Evolutionary conservation across 805 yeast genomes (phyloP).

Genomic region (Candida saitoana): DNA sequence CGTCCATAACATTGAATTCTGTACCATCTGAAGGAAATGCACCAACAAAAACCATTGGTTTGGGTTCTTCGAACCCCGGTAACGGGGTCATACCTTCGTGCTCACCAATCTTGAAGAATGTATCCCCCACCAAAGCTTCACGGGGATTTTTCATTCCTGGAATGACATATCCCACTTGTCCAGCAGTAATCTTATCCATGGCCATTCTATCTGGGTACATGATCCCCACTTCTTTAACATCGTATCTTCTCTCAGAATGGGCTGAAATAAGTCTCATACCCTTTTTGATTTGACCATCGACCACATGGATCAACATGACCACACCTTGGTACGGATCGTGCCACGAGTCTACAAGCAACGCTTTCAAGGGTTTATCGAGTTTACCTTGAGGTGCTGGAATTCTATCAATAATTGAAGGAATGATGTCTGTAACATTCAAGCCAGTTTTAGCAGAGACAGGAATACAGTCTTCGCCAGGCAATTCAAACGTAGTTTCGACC

Average conservation of each 20-base stretch:
- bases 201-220: slow-evolving; percentile 87
- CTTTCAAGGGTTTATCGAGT: slow-evolving; percentile 51
- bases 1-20: slow-evolving; percentile 85
- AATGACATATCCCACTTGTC: slow-evolving; percentile 93
- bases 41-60: slow-evolving; percentile 98
- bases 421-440: slow-evolving; percentile 64
- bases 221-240: slow-evolving; percentile 88
- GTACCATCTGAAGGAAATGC: slow-evolving; percentile 96
- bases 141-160: slow-evolving; percentile 88
- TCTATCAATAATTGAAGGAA: slow-evolving; percentile 76
- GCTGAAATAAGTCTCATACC: slow-evolving; percentile 78
- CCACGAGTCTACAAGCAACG: slow-evolving; percentile 95
- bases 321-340: slow-evolving; percentile 92
- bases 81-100: slow-evolving; percentile 62
- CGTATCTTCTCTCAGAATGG: slow-evolving; percentile 72
- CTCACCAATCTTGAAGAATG: slow-evolving; percentile 62
- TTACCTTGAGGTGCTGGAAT: slow-evolving; percentile 78
- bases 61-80: slow-evolving; percentile 94
- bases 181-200: slow-evolving; percentile 65
- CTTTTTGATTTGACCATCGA: slow-evolving; percentile 72
- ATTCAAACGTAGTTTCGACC: slow-evolving; percentile 78
- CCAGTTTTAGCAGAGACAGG: slow-evolving; percentile 94
- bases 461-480: slow-evolving; percentile 67
- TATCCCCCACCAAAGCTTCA: slow-evolving; percentile 91
- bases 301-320: slow-evolving; percentile 75